These are phyloP conservation scores for Singerocomus rubriflavus DNA, from an alignment of 1,284 basidiomycete genomes.

Conservation along the genomic window DNA sequence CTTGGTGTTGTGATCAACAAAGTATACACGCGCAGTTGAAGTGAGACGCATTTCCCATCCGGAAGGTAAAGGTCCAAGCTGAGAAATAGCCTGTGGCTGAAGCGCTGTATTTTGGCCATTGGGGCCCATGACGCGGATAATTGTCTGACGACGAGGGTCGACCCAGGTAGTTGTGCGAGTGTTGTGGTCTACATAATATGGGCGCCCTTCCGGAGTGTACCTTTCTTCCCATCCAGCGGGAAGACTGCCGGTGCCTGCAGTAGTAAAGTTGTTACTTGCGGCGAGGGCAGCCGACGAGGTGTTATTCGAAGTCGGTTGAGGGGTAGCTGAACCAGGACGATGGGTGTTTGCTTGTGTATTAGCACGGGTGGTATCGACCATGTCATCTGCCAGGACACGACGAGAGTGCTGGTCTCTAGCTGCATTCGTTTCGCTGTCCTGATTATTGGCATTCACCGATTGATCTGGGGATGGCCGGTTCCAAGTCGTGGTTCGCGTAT, in stretches of 20 bases:
- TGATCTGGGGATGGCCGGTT: slow-evolving; percentile 65
- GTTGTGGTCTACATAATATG: slow-evolving; percentile 94
- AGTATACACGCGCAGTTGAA: slow-evolving; percentile 91
- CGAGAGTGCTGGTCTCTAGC: slow-evolving; percentile 78
- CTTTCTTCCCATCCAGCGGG: slow-evolving; percentile 96
- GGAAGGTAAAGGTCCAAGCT: slow-evolving; percentile 87
- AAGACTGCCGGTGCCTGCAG: slow-evolving; percentile 76
- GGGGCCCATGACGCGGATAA: slow-evolving; percentile 87
- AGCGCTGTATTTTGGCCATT: slow-evolving; percentile 78
- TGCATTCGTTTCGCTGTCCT: slow-evolving; percentile 61
- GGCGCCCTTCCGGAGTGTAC: slow-evolving; percentile 90
- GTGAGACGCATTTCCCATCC: slow-evolving; percentile 99
- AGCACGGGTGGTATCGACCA: slow-evolving; percentile 55
- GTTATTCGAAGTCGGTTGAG: slow-evolving; percentile 31
- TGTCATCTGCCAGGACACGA: slow-evolving; percentile 76
- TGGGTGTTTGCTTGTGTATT: slow-evolving; percentile 34
- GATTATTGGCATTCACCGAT: slow-evolving; percentile 49
- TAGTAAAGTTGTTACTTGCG: slow-evolving; percentile 60
- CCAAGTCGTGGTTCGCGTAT: slow-evolving; percentile 93
- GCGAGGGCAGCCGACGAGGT: slow-evolving; percentile 41
- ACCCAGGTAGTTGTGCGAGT: slow-evolving; percentile 96
- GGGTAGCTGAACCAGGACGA: slow-evolving; percentile 35
- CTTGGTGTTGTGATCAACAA: slow-evolving; percentile 95
- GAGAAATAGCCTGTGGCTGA: slow-evolving; percentile 86
- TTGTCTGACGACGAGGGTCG: slow-evolving; percentile 87